These are phyloP conservation scores for Codiaeum variegatum DNA, from an alignment of 441 rosid species.

Conservation along the genomic window DNA sequence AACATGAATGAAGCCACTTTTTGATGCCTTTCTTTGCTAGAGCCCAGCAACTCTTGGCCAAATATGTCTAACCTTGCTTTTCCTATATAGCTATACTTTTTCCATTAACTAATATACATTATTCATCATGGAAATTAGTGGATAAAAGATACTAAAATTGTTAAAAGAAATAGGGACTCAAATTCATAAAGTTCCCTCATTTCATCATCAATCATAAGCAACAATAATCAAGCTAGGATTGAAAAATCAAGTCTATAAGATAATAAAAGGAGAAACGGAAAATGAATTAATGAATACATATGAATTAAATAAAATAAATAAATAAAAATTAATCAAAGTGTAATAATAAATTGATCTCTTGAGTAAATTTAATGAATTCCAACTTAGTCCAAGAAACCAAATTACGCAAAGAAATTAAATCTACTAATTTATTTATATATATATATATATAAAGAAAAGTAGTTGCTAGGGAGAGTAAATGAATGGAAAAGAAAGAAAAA, in stretches of 20 bases:
- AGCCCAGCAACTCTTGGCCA: conserved; percentile 35
- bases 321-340: not conserved
- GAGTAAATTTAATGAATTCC: not conserved
- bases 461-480: not conserved
- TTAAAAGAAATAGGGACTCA: conserved; percentile 1
- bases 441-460: no score
- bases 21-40: conserved; percentile 37
- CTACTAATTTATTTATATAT: not conserved
- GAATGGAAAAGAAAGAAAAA: not conserved
- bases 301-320: no score
- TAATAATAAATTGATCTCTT: conserved; percentile 19
- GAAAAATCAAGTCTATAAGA: not conserved
- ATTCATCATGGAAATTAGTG: not conserved
- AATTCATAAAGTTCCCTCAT: not conserved
- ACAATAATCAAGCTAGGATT: not conserved
- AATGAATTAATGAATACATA: conserved; percentile 2
- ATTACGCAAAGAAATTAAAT: not conserved
- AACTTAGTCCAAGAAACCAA: conserved; percentile 1
- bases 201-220: not conserved
- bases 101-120: not conserved
- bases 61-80: conserved; percentile 31
- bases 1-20: conserved; percentile 38
- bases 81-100: conserved; percentile 7
- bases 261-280: not conserved
- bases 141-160: not conserved